Evolutionary conservation across 129 eudicot genomes (phyloP).

Genomic region (Flaveria ramosissima): DNA sequence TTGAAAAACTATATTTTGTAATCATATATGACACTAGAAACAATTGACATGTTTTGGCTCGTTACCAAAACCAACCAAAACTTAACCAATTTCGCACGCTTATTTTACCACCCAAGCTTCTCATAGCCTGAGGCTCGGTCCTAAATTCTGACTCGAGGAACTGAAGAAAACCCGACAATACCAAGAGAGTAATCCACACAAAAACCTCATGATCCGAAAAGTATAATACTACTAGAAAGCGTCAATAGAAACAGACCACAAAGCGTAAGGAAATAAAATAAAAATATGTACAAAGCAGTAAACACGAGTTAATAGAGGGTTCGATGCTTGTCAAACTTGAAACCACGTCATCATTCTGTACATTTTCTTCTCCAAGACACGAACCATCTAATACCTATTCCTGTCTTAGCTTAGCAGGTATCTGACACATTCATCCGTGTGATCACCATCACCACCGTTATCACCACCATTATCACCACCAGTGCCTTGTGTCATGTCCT

Average conservation of each 20-base stretch:
- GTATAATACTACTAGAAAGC: slow-evolving; percentile 17
- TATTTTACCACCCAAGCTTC: no score
- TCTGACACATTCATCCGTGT: slow-evolving; percentile 23
- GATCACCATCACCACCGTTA: slow-evolving; percentile 10
- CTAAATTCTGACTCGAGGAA: no score
- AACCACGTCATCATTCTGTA: slow-evolving; percentile 35
- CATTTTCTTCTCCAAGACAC: slow-evolving; percentile 33
- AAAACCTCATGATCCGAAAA: not conserved
- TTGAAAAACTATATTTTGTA: not conserved
- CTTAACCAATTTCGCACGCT: no score
- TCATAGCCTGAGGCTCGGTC: no score
- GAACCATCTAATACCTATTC: slow-evolving; percentile 26
- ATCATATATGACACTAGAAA: not conserved
- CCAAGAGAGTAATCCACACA: not conserved
- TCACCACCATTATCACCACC: slow-evolving; percentile 12
- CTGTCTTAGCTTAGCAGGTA: slow-evolving; percentile 32
- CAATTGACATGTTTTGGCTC: no score
- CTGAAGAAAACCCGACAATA: no score
- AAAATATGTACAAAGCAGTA: slow-evolving; percentile 29
- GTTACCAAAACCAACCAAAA: no score
- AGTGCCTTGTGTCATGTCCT: slow-evolving; percentile 8
- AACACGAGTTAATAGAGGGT: slow-evolving; percentile 18
- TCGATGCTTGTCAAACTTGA: slow-evolving; percentile 27
- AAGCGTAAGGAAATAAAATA: slow-evolving; percentile 7
- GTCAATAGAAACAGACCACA: slow-evolving; percentile 8